Base-by-base conservation (phyloP, 1,284 basidiomycete species). In the Rhodotorula mucilaginosa region DNA sequence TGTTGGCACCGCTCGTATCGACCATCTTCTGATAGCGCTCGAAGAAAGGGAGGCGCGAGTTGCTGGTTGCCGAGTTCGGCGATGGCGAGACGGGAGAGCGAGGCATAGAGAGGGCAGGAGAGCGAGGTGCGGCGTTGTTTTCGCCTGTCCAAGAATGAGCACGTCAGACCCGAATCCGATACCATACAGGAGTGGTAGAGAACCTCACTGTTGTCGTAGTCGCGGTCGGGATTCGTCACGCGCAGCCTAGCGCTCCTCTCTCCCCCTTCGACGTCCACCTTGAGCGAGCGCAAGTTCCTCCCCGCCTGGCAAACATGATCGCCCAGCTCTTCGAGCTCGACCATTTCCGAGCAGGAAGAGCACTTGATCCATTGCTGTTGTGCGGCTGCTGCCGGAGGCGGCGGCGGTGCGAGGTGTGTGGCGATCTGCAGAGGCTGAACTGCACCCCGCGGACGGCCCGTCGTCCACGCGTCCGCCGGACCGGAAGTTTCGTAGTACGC, bases 31-130 rank as follows among this genome's bases (percentile, higher is more conserved):
- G 64, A 49, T 76, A 76, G 18, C 65, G 51, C 48, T 76, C 75
- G 64, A 77, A 76, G 64, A 76, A 77, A 6, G 73, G 72, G 23
- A 68, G 57, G 15, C 70, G 63, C 1, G 46, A 74, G 51, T 64
- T 64, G 56, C 60, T 63, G 2, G 52, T 26, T 1, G 69, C 60
- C 2, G 69, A 52, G 19, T 57, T 31, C 23, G 74, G 64, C 1
- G 69, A 18, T 15, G 62, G 39, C 51, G 51, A 12, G n/a, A 23
- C 15, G 1, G 52, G n/a, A 4, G 51, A 39, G n/a, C 29, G 44
- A 19, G n/a, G 5, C 19, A 49, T n/a, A 31, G 31, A 3, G n/a
- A 46, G 8, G 61, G 23, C 29, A 23, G 31, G n/a, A 51, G 21
- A 21, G 21, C 18, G 18, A 51, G 21, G 48, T 6, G 23, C 31